Base-by-base conservation (phyloP, 2,329 filamentous ascomycete genomes). In the Colletotrichum trifolii region DNA sequence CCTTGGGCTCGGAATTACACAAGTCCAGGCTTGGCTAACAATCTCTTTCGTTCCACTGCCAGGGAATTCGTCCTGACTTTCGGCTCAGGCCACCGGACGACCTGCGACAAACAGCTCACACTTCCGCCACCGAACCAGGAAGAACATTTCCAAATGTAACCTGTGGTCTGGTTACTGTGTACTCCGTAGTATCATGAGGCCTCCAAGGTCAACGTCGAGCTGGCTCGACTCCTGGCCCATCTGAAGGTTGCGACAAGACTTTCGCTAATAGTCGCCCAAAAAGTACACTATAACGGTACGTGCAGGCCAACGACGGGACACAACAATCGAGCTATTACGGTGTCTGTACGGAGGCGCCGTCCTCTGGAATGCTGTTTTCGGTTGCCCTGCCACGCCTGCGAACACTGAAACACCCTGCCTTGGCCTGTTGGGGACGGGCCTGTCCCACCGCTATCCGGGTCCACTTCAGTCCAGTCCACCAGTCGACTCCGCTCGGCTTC, bases 41-140 rank as follows among this genome's bases (percentile, higher is more conserved):
- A 35, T 46, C 45, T 17, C 50, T 62, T 62, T 48, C 56, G 61
- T 60, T 50, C 61, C 61, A 64, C 61, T 60, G 49, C 50, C 55
- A 60, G 55, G 55, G 48, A 62, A 36, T 52, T 61, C 63, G 53
- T 66, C 63, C 42, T 63, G 58, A 57, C 12, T 34, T 66, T 66
- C 63, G 47, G 52, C 53, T 66, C 40, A 63, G 25, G 46, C 40
- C 13, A 66, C 53, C 47, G 40, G 63, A 66, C 17, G 63, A 57
- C 53, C 25, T 63, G 63, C 63, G 53, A 63, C 63, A 66, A 57
- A 66, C 46, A 57, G 52, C 47, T 63, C 53, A 47, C 53, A 47
- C 59, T 63, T 15, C 15, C 33, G 35, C 25, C 4, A 25, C 25
- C 25, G 25, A 25, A 10, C 25, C 50, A 60, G 35, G 35, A 25